Conservation (phyloP, 2,329 filamentous ascomycete species). For the Hypoxylon sp. region DNA sequence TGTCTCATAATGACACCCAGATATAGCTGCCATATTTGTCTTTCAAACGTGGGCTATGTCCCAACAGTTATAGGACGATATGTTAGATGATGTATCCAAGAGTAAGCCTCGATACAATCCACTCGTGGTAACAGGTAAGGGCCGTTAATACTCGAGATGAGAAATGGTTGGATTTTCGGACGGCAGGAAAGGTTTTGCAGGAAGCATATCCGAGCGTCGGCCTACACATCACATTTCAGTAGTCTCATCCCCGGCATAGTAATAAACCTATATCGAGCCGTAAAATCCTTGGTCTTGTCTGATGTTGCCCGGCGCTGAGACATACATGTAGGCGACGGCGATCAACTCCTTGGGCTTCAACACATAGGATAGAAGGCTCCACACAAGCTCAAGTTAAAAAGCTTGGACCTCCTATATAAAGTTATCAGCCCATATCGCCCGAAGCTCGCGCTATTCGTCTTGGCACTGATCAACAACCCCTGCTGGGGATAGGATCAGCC, state of each 20-base stretch:
- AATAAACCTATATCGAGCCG: background rate
- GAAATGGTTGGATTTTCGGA: background rate
- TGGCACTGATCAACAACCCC: conserved; percentile 34
- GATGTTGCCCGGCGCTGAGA: background rate
- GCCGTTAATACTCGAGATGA: background rate
- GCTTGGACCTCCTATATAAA: conserved; percentile 23
- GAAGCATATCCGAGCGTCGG: background rate
- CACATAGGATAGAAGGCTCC: conserved; percentile 2
- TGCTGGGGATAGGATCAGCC: conserved; percentile 33
- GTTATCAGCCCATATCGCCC: conserved; percentile 18
- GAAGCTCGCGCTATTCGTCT: conserved; percentile 33
- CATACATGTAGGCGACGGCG: background rate
- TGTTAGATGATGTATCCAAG: background rate
- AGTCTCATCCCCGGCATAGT: background rate
- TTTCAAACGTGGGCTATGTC: background rate
- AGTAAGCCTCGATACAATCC: background rate
- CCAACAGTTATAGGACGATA: background rate
- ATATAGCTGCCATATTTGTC: background rate
- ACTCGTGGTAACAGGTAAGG: background rate
- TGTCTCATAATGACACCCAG: background rate
- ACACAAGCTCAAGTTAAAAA: conserved; percentile 26
- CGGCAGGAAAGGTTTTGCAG: background rate
- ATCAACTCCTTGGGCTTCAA: background rate
- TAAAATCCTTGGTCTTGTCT: background rate
- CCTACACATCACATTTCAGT: background rate